Evolutionary conservation across 805 yeast species (phyloP).

Genomic region (Cyberlindnera japonica): DNA sequence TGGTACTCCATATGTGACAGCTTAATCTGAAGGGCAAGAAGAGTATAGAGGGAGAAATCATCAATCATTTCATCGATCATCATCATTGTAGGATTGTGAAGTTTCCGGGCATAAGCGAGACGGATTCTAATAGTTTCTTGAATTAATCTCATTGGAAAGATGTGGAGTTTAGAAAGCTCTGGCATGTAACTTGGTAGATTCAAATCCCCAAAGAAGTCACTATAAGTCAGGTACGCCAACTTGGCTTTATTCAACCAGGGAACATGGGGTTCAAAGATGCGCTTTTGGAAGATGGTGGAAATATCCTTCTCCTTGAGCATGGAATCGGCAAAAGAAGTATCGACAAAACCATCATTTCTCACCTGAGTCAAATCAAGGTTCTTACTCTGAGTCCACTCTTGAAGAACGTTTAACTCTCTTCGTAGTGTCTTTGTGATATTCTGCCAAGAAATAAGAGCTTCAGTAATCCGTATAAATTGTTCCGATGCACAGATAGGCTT

Average conservation of each 20-base stretch:
- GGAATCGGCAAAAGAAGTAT: conserved; percentile 74
- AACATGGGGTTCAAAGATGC: conserved; percentile 63
- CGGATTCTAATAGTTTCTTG: conserved; percentile 75
- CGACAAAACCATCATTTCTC: conserved; percentile 43
- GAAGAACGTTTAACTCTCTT: conserved; percentile 55
- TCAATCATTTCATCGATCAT: conserved; percentile 92
- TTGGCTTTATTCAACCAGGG: conserved; percentile 85
- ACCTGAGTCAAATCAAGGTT: conserved; percentile 59
- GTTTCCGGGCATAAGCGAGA: conserved; percentile 69
- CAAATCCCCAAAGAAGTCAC: conserved; percentile 57
- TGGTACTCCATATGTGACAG: conserved; percentile 59
- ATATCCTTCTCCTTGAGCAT: conserved; percentile 78
- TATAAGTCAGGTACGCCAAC: conserved; percentile 59
- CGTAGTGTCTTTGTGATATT: conserved; percentile 68
- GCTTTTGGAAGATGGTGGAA: conserved; percentile 62
- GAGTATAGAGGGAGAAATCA: conserved; percentile 74
- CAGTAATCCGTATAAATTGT: conserved; percentile 62
- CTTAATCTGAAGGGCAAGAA: conserved; percentile 71
- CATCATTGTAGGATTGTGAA: conserved; percentile 87
- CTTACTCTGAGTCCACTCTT: conserved; percentile 81
- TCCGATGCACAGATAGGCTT: conserved; percentile 66
- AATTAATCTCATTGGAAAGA: conserved; percentile 75
- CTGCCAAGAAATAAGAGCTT: conserved; percentile 82
- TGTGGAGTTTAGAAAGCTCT: conserved; percentile 57
- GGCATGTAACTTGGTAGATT: conserved; percentile 73